phyloP scores from a whole-genome alignment of 306 rosid species.

The Dalbergia cochinchinensis region DNA sequence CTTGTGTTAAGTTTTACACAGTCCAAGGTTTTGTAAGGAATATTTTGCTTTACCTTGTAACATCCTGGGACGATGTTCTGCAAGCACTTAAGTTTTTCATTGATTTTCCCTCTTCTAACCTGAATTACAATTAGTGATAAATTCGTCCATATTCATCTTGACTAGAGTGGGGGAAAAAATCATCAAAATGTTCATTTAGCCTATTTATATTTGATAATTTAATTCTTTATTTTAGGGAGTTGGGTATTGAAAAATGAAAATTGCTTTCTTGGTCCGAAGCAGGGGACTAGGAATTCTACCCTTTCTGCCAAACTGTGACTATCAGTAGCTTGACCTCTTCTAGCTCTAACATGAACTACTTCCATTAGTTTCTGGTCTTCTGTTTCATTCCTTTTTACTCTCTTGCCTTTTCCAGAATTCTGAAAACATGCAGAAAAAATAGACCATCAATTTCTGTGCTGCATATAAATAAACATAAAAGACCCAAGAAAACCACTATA shows the following conservation, averaged over 20 bases:
- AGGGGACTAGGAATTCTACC: conserved; percentile 54
- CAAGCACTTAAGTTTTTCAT: conserved; percentile 80
- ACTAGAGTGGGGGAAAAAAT: neutral
- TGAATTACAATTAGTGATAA: conserved; percentile 47
- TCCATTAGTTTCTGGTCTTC: conserved; percentile 67
- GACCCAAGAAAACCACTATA: neutral
- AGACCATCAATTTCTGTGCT: conserved; percentile 1
- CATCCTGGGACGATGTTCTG: conserved; percentile 93
- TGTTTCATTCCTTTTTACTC: conserved; percentile 52
- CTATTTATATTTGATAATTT: neutral
- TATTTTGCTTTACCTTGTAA: conserved; percentile 64
- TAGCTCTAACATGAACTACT: conserved; percentile 91
- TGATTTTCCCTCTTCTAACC: conserved; percentile 94
- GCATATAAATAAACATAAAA: neutral
- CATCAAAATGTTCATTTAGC: too few species aligned
- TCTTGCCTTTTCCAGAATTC: conserved; percentile 67
- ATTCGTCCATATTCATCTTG: conserved; percentile 16
- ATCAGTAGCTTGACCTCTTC: conserved; percentile 93
- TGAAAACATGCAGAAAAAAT: conserved; percentile 45
- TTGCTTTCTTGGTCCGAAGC: conserved; percentile 22
- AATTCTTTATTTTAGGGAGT: neutral
- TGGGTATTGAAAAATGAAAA: conserved; percentile 23
- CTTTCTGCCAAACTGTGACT: conserved; percentile 94
- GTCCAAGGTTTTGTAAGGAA: neutral
- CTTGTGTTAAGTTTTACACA: neutral